Evolutionary conservation across 768 basidiomycete genomes (phyloP).

Genomic region (Leccinum boreale): DNA sequence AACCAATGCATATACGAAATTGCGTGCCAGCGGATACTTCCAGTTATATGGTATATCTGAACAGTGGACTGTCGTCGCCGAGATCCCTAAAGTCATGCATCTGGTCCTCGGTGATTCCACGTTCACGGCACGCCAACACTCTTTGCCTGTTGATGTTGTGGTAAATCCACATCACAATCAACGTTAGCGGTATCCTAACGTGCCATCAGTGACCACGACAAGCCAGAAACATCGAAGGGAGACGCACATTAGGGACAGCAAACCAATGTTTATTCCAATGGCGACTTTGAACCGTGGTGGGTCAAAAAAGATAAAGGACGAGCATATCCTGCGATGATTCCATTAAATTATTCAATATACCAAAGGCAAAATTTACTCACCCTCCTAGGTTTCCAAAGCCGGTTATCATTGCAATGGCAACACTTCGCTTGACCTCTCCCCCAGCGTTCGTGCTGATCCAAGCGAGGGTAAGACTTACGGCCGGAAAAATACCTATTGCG

Average conservation of each 20-base stretch:
- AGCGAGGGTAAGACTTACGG: conserved; percentile 39
- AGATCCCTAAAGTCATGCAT: conserved; percentile 40
- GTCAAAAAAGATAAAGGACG: conserved; percentile 40
- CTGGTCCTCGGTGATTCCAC: conserved; percentile 39
- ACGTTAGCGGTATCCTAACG: conserved; percentile 36
- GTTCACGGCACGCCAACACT: conserved; percentile 38
- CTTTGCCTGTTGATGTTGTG: conserved; percentile 46
- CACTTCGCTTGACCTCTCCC: conserved; percentile 48
- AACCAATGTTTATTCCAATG: conserved; percentile 26
- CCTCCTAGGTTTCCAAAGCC: conserved; percentile 58
- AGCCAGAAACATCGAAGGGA: conserved; percentile 4
- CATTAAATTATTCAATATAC: not conserved
- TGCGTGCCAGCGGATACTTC: not conserved
- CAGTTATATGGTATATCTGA: conserved; percentile 35
- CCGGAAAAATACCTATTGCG: conserved; percentile 47
- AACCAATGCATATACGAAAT: not conserved
- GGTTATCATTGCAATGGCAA: conserved; percentile 48
- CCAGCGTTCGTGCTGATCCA: conserved; percentile 55
- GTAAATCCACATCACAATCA: conserved; percentile 44
- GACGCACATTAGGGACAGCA: conserved; percentile 22
- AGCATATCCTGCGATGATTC: conserved; percentile 30
- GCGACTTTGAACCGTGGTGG: conserved; percentile 36
- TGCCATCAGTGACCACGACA: conserved; percentile 26
- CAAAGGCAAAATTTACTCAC: conserved; percentile 25
- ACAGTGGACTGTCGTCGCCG: conserved; percentile 54